These are phyloP conservation scores for Stellera chamaejasme DNA, from an alignment of 345 rosid genomes.

Conservation along the genomic window DNA sequence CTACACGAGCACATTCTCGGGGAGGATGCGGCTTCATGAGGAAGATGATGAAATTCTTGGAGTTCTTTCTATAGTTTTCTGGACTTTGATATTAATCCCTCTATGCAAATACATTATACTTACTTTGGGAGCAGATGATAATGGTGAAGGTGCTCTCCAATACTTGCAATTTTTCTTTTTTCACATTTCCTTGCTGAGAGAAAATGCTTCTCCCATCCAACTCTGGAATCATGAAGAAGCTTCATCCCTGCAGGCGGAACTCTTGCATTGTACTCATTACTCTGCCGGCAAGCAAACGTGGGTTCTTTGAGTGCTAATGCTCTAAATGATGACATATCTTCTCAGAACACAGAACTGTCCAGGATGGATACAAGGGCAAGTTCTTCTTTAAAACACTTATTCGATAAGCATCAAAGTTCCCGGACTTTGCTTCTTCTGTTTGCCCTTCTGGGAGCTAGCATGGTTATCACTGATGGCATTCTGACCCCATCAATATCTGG, in stretches of 20 bases:
- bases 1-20: conserved; percentile 23
- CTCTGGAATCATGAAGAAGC: conserved; percentile 8
- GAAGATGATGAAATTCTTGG: conserved; percentile 30
- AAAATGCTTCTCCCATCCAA: not conserved
- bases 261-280: conserved; percentile 33
- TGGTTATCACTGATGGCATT: conserved; percentile 37
- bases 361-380: conserved; percentile 22
- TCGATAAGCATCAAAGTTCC: conserved; percentile 21
- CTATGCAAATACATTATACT: conserved; percentile 26
- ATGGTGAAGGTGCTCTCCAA: conserved; percentile 25
- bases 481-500: conserved; percentile 39
- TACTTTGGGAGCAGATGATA: conserved; percentile 29
- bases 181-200: conserved; percentile 6
- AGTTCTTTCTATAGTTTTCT: conserved; percentile 31
- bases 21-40: conserved; percentile 15
- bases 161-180: conserved; percentile 4
- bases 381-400: conserved; percentile 18
- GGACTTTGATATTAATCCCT: conserved; percentile 33
- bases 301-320: conserved; percentile 14
- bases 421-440: conserved; percentile 22
- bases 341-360: conserved; percentile 10
- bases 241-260: conserved; percentile 27
- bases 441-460: conserved; percentile 32
- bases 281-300: conserved; percentile 23
- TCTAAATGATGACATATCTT: conserved; percentile 10